These are phyloP conservation scores for Pseudoturritis turrita DNA, from an alignment of 345 rosid species.

Conservation along the genomic window DNA sequence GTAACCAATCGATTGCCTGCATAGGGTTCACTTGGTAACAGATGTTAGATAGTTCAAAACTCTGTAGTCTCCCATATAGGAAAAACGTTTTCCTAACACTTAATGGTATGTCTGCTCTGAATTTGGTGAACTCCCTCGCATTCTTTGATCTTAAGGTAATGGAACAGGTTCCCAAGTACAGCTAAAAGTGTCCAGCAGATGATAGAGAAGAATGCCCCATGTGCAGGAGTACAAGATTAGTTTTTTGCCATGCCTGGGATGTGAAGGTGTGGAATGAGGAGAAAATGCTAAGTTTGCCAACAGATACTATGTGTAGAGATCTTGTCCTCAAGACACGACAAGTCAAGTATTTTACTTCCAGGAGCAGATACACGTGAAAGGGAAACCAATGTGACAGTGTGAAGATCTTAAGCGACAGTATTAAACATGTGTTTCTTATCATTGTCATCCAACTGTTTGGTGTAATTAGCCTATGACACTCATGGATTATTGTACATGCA, in stretches of 20 bases:
- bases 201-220: constrained; percentile 59
- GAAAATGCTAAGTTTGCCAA: constrained; percentile 34
- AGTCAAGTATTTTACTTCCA: not conserved
- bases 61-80: not conserved
- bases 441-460: constrained; percentile 12
- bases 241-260: constrained; percentile 68
- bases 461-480: constrained; percentile 14
- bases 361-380: not conserved
- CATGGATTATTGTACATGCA: constrained; percentile 26
- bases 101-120: not conserved
- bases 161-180: constrained; percentile 53
- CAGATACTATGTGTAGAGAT: not conserved
- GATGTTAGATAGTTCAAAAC: not conserved
- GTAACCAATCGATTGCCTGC: not conserved
- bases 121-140: not conserved
- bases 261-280: constrained; percentile 66
- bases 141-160: constrained; percentile 28
- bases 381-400: not conserved
- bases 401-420: constrained; percentile 6
- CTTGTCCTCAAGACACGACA: not conserved
- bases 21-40: not conserved
- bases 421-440: constrained; percentile 9
- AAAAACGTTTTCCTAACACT: not conserved
- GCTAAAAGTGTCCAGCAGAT: constrained; percentile 59
- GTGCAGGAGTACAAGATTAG: constrained; percentile 46